Conservation (phyloP, 805 yeast genomes). For the Saccharomycopsis lassenensis region DNA sequence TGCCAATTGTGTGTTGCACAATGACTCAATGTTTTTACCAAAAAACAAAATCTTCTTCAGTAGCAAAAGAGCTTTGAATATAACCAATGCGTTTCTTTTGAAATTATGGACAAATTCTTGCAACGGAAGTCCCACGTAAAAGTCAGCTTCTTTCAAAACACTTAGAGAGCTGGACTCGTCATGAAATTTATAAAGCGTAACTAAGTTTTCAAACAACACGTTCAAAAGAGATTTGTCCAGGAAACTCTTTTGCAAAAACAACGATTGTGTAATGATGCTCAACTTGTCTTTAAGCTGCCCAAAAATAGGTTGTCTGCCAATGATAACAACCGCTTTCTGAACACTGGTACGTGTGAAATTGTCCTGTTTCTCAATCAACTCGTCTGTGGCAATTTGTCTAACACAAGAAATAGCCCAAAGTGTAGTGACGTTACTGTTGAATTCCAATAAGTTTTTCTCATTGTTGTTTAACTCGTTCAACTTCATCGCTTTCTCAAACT, state of each 20-base stretch:
- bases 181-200: slow-evolving; percentile 27
- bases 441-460: slow-evolving; percentile 7
- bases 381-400: slow-evolving; percentile 61
- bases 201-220: slow-evolving; percentile 57
- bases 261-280: slow-evolving; percentile 79
- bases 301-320: slow-evolving; percentile 79
- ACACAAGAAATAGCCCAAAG: slow-evolving; percentile 94
- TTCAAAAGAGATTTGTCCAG: slow-evolving; percentile 57
- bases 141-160: slow-evolving; percentile 40
- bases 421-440: slow-evolving; percentile 38
- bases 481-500: slow-evolving; percentile 13
- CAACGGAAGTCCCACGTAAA: slow-evolving; percentile 65
- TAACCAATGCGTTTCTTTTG: slow-evolving; percentile 44
- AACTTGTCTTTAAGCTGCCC: slow-evolving; percentile 83
- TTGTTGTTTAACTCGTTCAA: background rate
- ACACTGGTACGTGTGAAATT: slow-evolving; percentile 79
- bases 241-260: slow-evolving; percentile 72
- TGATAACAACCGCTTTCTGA: slow-evolving; percentile 82
- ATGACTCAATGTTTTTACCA: slow-evolving; percentile 65
- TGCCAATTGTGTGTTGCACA: slow-evolving; percentile 78
- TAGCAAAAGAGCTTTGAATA: slow-evolving; percentile 67
- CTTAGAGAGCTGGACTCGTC: slow-evolving; percentile 22
- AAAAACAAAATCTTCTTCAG: slow-evolving; percentile 69
- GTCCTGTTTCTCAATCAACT: slow-evolving; percentile 41
- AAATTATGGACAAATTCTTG: slow-evolving; percentile 52